Conservation (phyloP, 1,284 basidiomycete genomes). For the Tilletia walkeri region DNA sequence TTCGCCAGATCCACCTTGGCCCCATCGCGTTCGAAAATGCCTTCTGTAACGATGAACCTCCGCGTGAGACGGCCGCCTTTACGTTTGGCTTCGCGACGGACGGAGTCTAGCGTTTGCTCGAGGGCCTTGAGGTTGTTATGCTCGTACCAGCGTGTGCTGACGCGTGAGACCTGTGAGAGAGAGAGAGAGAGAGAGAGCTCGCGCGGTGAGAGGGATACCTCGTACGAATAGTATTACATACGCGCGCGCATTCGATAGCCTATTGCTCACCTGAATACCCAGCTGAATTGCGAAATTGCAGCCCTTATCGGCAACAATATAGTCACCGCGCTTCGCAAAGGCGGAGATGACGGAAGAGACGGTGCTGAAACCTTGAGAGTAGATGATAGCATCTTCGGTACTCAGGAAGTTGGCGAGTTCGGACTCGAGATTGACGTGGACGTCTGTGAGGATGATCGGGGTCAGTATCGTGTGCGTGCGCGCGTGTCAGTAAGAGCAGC, state of each 20-base stretch:
- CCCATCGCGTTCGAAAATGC: constrained; percentile 93
- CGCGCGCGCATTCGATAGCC: too few species aligned
- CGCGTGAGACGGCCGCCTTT: constrained; percentile 77
- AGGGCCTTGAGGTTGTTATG: constrained; percentile 91
- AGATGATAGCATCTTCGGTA: constrained; percentile 83
- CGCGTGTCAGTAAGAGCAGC: background rate
- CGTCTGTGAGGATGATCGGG: constrained; percentile 63
- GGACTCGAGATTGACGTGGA: constrained; percentile 83
- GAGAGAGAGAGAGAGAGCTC: too few species aligned
- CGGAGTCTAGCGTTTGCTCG: constrained; percentile 76
- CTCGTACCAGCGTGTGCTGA: constrained; percentile 89
- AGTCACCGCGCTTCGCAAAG: constrained; percentile 95
- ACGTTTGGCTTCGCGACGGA: constrained; percentile 84
- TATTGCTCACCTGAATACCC: constrained; percentile 68
- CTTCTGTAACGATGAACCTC: constrained; percentile 94
- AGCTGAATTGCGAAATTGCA: constrained; percentile 95
- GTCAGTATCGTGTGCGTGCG: constrained; percentile 7
- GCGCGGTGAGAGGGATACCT: too few species aligned
- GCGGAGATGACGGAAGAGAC: constrained; percentile 92
- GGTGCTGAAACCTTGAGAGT: constrained; percentile 90
- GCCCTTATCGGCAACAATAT: constrained; percentile 93
- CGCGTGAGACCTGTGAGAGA: constrained; percentile 69
- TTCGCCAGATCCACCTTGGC: constrained; percentile 85
- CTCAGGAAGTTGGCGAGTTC: constrained; percentile 88
- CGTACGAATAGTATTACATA: too few species aligned